Conservation (phyloP, 225 moss, liverwort and hornwort species). For the Marchantia polymorpha region DNA sequence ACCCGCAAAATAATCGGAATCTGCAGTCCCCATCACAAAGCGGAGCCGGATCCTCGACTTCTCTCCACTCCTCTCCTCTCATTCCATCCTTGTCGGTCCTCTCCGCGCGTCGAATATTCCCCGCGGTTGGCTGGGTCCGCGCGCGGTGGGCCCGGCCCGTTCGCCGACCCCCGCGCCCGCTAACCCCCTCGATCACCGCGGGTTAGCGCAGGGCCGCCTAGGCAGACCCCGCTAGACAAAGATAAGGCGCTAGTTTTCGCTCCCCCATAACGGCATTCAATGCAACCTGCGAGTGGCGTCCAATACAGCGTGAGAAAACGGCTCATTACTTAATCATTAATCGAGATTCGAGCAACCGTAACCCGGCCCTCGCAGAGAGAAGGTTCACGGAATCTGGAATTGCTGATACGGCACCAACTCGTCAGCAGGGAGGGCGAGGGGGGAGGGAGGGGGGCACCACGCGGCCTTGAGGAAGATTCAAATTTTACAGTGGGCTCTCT, state of each 20-base stretch:
- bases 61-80: background rate
- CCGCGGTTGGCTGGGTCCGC: background rate
- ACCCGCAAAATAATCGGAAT: constrained; percentile 7
- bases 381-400: background rate
- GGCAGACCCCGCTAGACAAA: background rate
- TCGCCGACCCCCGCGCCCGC: too few relatives aligned
- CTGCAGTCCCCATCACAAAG: too few relatives aligned
- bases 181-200: too few relatives aligned
- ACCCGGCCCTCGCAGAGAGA: background rate
- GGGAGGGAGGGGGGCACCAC: too few relatives aligned
- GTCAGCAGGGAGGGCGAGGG: too few relatives aligned
- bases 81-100: background rate
- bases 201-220: too few relatives aligned
- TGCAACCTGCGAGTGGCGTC: background rate
- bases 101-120: background rate
- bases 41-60: too few relatives aligned
- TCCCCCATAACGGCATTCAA: background rate
- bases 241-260: background rate
- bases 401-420: background rate
- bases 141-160: too few relatives aligned
- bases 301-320: background rate
- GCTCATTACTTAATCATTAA: background rate
- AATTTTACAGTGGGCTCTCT: too few relatives aligned
- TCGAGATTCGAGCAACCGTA: background rate
- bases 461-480: too few relatives aligned